These are phyloP conservation scores for Hypocreales sp. DNA, from an alignment of 2,329 filamentous ascomycete species.

Conservation along the genomic window DNA sequence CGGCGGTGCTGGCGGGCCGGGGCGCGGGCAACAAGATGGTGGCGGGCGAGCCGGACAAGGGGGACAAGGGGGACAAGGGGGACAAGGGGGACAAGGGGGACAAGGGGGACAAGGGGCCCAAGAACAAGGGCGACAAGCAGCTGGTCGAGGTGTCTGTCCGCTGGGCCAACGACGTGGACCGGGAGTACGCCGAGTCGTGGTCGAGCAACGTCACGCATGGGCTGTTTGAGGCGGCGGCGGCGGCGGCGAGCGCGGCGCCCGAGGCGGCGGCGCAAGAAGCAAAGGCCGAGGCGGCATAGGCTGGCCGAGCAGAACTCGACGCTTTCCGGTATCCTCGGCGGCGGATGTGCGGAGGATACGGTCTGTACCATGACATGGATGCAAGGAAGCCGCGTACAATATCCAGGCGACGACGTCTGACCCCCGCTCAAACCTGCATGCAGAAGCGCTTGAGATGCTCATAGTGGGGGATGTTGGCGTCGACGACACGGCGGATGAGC, in stretches of 20 bases:
- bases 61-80: too few relatives aligned
- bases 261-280: slow-evolving; percentile 3
- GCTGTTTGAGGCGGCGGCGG: slow-evolving; percentile 15
- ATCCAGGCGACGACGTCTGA: too few relatives aligned
- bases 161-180: slow-evolving; percentile 35
- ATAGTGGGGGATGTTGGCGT: slow-evolving; percentile 59
- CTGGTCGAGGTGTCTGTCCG: slow-evolving; percentile 29
- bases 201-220: slow-evolving; percentile 36
- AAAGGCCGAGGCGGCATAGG: not conserved
- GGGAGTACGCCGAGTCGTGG: slow-evolving; percentile 31
- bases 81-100: too few relatives aligned
- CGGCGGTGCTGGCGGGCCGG: slow-evolving; percentile 35
- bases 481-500: slow-evolving; percentile 54
- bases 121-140: slow-evolving; percentile 7
- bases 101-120: slow-evolving; percentile 8
- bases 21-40: slow-evolving; percentile 35
- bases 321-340: too few relatives aligned
- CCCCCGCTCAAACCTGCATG: slow-evolving; percentile 41
- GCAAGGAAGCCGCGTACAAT: too few relatives aligned
- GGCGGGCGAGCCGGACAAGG: too few relatives aligned
- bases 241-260: not conserved
- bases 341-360: too few relatives aligned
- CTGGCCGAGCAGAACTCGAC: too few relatives aligned
- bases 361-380: too few relatives aligned
- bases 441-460: slow-evolving; percentile 72